Conservation (phyloP, 2,329 filamentous ascomycete genomes). For the Fusarium transvaalense region DNA sequence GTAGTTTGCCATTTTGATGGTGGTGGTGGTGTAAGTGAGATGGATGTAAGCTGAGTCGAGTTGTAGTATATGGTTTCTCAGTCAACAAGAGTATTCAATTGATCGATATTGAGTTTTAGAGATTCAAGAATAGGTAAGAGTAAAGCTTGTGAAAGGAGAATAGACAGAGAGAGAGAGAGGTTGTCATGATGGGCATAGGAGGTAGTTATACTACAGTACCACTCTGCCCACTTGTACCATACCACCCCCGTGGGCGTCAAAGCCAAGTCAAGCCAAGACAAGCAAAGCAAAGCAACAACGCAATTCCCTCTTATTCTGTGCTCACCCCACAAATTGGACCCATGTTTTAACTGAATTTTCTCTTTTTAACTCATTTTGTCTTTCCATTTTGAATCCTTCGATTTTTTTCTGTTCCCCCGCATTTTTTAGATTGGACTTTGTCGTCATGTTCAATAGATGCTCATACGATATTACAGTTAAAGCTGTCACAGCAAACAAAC, state of each 20-base stretch:
- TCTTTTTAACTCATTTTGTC: neutral
- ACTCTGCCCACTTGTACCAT: conserved; percentile 11
- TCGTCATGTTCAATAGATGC: conserved; percentile 35
- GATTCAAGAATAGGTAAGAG: conserved; percentile 4
- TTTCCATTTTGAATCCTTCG: neutral
- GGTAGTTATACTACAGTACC: conserved; percentile 45
- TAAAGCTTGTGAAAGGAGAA: conserved; percentile 10
- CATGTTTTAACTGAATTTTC: conserved; percentile 12
- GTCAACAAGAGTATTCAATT: neutral
- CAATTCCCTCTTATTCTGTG: conserved; percentile 24
- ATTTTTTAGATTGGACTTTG: conserved; percentile 38
- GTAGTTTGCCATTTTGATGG: conserved; percentile 50
- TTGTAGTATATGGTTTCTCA: conserved; percentile 12
- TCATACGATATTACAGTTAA: conserved; percentile 4
- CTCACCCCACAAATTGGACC: conserved; percentile 45
- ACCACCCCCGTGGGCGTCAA: conserved; percentile 22
- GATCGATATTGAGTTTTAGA: conserved; percentile 2
- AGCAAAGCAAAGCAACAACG: conserved; percentile 31
- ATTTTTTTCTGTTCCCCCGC: conserved; percentile 36
- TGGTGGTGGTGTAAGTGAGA: conserved; percentile 27
- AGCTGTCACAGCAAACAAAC: neutral
- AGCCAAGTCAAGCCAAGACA: conserved; percentile 15
- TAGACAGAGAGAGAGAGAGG: conserved; percentile 29
- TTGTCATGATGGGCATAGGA: conserved; percentile 38
- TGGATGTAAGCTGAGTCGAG: conserved; percentile 11